Percentiles rank a stretch among this genome's conserved stretches.
Conservation (phyloP, 2,329 filamentous ascomycete genomes). For the Apiospora saccharicola region DNA sequence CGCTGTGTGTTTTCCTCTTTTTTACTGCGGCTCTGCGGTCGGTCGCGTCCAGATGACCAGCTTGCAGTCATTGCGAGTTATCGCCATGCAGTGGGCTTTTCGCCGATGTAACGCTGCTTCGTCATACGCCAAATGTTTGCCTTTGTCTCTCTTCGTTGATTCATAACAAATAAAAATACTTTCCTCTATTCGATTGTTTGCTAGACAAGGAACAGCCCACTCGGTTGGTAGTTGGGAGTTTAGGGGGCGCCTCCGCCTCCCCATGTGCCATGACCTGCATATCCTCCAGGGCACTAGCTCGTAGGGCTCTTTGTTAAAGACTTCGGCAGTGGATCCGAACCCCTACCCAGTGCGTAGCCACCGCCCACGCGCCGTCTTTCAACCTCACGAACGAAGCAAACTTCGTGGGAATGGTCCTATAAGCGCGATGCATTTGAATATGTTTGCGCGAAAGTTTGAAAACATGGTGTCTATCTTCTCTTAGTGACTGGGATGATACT, state of each 20-base stretch:
- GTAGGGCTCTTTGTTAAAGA: background rate
- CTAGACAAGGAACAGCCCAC: background rate
- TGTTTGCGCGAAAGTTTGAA: background rate
- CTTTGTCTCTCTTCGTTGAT: background rate
- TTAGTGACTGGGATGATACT: background rate
- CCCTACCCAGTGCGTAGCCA: conserved; percentile 1
- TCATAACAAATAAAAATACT: background rate
- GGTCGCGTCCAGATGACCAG: conserved; percentile 2
- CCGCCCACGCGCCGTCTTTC: background rate
- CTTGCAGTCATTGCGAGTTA: background rate
- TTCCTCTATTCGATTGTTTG: background rate
- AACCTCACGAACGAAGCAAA: background rate
- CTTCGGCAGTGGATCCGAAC: background rate
- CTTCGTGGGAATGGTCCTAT: background rate
- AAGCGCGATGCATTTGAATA: background rate
- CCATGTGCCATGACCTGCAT: background rate
- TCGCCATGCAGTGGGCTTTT: background rate
- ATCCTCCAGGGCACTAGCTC: background rate
- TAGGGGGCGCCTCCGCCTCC: background rate
- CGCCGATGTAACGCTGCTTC: background rate
- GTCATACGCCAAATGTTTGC: background rate
- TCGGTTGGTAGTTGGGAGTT: background rate
- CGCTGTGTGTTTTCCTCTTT: background rate
- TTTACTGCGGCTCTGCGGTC: background rate
- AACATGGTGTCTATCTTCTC: too few relatives aligned